These are phyloP conservation scores for Candida peoriensis DNA, from an alignment of 805 yeast genomes.

Conservation along the genomic window DNA sequence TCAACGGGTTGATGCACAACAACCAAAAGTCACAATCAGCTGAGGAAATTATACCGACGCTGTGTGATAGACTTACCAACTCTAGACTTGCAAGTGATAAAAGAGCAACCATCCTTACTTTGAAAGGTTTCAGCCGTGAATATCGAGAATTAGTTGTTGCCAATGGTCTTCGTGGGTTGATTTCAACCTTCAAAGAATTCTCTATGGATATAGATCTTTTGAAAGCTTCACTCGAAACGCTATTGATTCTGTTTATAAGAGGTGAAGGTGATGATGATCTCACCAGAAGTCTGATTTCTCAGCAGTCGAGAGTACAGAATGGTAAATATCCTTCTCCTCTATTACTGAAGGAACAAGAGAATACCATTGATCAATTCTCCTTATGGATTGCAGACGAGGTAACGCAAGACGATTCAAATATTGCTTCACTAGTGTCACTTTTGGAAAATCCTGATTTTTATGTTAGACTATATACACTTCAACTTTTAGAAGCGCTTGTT, in stretches of 20 bases:
- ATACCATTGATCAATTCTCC: conserved; percentile 73
- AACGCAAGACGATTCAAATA: conserved; percentile 47
- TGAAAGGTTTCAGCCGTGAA: conserved; percentile 84
- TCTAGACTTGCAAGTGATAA: conserved; percentile 80
- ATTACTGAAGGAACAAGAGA: conserved; percentile 43
- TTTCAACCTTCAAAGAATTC: conserved; percentile 62
- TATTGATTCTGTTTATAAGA: conserved; percentile 73
- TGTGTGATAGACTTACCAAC: conserved; percentile 83
- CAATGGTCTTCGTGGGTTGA: conserved; percentile 71
- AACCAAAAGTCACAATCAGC: conserved; percentile 54
- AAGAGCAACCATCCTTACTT: conserved; percentile 83
- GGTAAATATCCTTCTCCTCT: conserved; percentile 79
- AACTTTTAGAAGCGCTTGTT: conserved; percentile 76
- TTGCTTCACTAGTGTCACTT: conserved; percentile 36
- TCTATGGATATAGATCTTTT: conserved; percentile 64
- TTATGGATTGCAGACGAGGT: conserved; percentile 94
- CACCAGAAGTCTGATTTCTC: conserved; percentile 67
- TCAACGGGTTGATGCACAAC: conserved; percentile 36
- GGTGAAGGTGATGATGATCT: conserved; percentile 60
- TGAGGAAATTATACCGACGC: conserved; percentile 80
- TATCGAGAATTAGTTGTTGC: conserved; percentile 89
- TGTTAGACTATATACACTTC: conserved; percentile 73
- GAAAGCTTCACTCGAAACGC: conserved; percentile 79
- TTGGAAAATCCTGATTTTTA: conserved; percentile 63
- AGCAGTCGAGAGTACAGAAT: conserved; percentile 66